Evolutionary conservation across 2,329 filamentous ascomycete genomes (phyloP).

Genomic region (Pseudopyricularia javanii): DNA sequence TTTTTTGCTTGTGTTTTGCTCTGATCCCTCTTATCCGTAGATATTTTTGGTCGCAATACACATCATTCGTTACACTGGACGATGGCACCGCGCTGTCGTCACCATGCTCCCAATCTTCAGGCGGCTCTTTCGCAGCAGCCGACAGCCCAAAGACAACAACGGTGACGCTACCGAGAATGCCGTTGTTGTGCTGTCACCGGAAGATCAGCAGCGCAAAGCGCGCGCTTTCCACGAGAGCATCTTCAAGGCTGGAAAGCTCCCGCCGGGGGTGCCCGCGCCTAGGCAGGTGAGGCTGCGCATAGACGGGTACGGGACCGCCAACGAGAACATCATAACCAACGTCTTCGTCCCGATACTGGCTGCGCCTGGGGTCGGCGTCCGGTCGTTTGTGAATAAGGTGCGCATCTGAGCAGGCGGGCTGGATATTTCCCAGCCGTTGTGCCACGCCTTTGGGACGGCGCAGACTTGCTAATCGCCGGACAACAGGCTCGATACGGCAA

Average conservation of each 20-base stretch:
- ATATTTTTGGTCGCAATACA: neutral
- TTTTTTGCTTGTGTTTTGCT: neutral
- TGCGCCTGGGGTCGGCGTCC: conserved; percentile 1
- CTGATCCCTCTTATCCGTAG: neutral
- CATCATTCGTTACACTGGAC: neutral
- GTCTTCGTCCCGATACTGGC: neutral
- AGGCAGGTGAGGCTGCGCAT: neutral
- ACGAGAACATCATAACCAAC: neutral
- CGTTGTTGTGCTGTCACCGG: neutral
- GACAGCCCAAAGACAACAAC: no score
- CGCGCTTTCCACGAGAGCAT: neutral
- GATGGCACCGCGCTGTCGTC: neutral
- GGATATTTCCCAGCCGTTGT: neutral
- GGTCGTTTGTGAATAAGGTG: conserved; percentile 1
- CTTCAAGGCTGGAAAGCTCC: neutral
- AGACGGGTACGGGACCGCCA: neutral
- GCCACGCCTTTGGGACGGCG: neutral
- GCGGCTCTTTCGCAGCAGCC: neutral
- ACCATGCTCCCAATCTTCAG: neutral
- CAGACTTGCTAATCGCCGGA: neutral
- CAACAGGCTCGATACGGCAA: conserved; percentile 1
- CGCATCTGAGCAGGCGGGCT: neutral
- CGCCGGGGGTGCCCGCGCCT: neutral
- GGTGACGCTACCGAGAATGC: neutral
- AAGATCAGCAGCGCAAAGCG: neutral